Base-by-base conservation (phyloP, 2,329 filamentous ascomycete genomes). In the Penicillium sp. region DNA sequence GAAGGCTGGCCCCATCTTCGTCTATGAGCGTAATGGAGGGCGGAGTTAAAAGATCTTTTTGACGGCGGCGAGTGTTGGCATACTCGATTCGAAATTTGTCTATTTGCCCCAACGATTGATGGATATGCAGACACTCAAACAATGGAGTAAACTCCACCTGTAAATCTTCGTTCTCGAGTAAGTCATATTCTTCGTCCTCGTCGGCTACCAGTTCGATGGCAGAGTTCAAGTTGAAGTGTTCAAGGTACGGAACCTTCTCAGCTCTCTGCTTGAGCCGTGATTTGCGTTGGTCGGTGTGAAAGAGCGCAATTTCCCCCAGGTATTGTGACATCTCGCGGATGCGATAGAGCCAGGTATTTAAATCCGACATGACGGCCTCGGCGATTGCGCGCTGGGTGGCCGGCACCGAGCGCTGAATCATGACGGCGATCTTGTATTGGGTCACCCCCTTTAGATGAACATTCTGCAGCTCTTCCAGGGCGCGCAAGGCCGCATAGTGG, bases 291-390 rank as follows among this genome's bases (percentile, higher is more conserved):
- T 97, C 90, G 0, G 95, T 99, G 70, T 98, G 92, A 70, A 96
- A 98, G 71, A 99, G 96, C 4, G 95, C 93, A 7, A 99, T 91
- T 73, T 99, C 95, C 4, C 95, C 95, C 8, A 99, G 79, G 62
- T 96, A 97, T 66, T 97, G 93, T 1, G 95, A 97, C 19, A 92
- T 96, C 74, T 99, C 95, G 67, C 95, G 87, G 61, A 99, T 96
- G 22, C 91, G 88, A 69, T 90, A 99, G 10, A 99, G 81, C 95
- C 95, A 99, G 0, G 92, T 97, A 71, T 98, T 98, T 54, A 99
- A 78, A 75, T 99, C 95, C 2, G 86, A 90, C 91, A 98, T 98
- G 64, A 99, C 95, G 14, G 93, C 92, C 75, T 98, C 93, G 4
- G 93, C 93, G 55, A 99, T 97, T 50, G 91, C 87, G 68, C 91